A percentile compares a stretch with the other conserved stretches of the same genome.
phyloP scores from a whole-genome alignment of 2,329 filamentous ascomycete genomes.

The Mycosphaerella arachidis region DNA sequence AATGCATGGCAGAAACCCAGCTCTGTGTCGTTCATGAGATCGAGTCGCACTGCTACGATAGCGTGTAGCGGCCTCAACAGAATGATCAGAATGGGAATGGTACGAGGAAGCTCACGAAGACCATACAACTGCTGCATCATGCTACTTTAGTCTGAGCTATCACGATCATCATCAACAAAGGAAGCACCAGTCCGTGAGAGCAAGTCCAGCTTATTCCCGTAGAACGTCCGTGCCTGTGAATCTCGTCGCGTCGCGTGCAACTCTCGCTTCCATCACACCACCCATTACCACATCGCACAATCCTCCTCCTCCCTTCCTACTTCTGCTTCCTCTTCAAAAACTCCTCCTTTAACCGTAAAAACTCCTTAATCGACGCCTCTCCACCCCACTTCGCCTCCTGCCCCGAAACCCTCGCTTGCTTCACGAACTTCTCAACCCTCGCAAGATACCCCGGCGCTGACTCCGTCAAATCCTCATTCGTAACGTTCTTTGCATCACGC shows the following conservation, averaged over 20 bases:
- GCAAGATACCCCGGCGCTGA: constrained; percentile 30
- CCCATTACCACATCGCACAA: neutral
- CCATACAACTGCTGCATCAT: too few species aligned
- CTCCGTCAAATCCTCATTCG: constrained; percentile 43
- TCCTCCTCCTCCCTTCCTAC: neutral
- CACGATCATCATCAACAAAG: too few species aligned
- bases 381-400: constrained; percentile 29
- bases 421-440: constrained; percentile 29
- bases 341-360: constrained; percentile 26
- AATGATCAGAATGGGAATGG: too few species aligned
- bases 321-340: constrained; percentile 20
- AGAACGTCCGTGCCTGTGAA: neutral
- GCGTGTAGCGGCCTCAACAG: too few species aligned
- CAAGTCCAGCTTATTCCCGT: neutral
- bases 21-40: too few species aligned
- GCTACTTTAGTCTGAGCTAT: too few species aligned
- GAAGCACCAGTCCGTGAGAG: neutral
- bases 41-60: too few species aligned
- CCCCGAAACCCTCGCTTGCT: constrained; percentile 23
- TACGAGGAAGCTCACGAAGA: too few species aligned
- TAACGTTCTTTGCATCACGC: constrained; percentile 40
- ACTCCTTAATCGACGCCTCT: constrained; percentile 23
- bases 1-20: too few species aligned
- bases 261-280: neutral
- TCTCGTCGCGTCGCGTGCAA: neutral